Base-by-base conservation (phyloP, 2,329 filamentous ascomycete species). In the Microthyrium microscopicum region DNA sequence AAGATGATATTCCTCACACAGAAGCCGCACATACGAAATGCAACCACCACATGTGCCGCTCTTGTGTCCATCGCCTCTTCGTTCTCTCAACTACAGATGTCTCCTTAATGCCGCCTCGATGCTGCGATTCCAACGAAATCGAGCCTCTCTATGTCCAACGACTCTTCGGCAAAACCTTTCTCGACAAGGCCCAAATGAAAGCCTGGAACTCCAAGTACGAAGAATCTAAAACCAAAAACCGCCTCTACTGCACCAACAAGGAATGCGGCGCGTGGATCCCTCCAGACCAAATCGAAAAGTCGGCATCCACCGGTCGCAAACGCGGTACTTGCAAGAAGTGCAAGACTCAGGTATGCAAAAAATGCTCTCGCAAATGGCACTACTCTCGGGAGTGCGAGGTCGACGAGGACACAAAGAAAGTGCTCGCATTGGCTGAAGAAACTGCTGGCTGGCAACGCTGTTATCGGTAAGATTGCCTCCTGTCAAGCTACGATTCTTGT, bases 71-170 rank as follows among this genome's bases (percentile, higher is more conserved):
- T 51, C 70, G 73, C 31, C 66, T 72, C 37, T 92, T 91, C 55
- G 71, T 66, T 34, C 64, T 82, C 39, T 89, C 82, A 8, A 62
- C 85, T 40, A 74, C 66, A 26, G 80, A 91, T 49, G 73, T 79
- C 1, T 68, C 73, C 39, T 74, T 82, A 43, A 91, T 92, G 81
- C 82, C 84, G 13, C 84, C 84, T 0, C 70, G 66, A 48, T 93
- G 83, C 54, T 93, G 83, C 54, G 77, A 70, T 3, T 47, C 66
- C 15, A 70, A 82, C 9, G 68, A 71, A 43, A 91, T 92, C 37
- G 72, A 77, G 1, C 57, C 84, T 5, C 74, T 73, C 42, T 73
- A 83, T 49, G 83, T 87, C 19, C 78, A 87, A 9, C 65, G 65
- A 17, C 60, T 89, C 5, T 84, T 92, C 47, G 70, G 80, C 46